phyloP scores from a whole-genome alignment of 2,329 filamentous ascomycete species.

The Pseudogymnoascus sp. region DNA sequence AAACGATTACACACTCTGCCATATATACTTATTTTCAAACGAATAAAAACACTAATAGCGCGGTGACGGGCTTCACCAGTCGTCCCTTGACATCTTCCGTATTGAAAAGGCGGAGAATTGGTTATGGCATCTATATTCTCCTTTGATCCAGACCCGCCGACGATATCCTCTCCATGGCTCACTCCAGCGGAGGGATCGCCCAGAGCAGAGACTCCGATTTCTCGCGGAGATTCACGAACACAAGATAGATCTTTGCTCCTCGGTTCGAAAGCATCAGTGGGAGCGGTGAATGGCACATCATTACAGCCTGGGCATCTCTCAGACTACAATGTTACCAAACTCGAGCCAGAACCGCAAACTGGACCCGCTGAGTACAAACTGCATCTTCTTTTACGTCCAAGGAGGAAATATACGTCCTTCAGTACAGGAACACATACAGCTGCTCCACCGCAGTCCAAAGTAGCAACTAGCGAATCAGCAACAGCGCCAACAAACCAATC shows the following conservation, averaged over 20 bases:
- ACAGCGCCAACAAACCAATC: constrained; percentile 48
- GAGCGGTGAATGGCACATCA: constrained; percentile 24
- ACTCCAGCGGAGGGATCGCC: constrained; percentile 40
- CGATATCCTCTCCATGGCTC: constrained; percentile 88
- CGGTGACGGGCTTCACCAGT: not conserved
- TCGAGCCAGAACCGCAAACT: constrained; percentile 87
- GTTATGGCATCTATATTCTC: constrained; percentile 92
- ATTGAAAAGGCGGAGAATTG: not conserved
- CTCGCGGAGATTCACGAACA: constrained; percentile 19
- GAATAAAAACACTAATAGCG: not conserved
- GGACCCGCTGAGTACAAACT: constrained; percentile 96
- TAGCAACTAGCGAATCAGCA: constrained; percentile 16
- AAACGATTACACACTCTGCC: constrained; percentile 34
- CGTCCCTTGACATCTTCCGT: constrained; percentile 1
- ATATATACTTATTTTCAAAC: constrained; percentile 7
- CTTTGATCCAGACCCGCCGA: constrained; percentile 79
- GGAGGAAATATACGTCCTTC: constrained; percentile 65
- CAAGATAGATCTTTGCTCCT: constrained; percentile 21
- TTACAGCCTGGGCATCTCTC: constrained; percentile 42
- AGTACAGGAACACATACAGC: constrained; percentile 54
- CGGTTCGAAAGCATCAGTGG: constrained; percentile 31
- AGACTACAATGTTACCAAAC: constrained; percentile 63
- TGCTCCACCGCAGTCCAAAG: constrained; percentile 27
- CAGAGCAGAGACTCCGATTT: constrained; percentile 33
- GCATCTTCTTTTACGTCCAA: constrained; percentile 74